Conservation (phyloP, 2,329 filamentous ascomycete genomes). For the Stylonectria norvegica region DNA sequence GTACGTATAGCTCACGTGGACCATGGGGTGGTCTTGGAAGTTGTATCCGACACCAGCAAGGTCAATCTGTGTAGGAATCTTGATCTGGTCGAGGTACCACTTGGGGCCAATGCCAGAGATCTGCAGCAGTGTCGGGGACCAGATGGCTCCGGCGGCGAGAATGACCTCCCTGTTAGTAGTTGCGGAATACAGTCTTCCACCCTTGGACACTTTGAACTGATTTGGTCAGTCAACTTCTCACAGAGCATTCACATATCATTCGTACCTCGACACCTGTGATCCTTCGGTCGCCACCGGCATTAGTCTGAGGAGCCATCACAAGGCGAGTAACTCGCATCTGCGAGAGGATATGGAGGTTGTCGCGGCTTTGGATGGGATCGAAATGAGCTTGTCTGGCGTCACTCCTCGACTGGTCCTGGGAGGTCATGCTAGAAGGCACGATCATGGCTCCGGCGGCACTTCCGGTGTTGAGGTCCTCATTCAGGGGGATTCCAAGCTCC, state of each 20-base stretch:
- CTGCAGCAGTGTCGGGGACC: conserved; percentile 12
- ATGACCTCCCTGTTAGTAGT: conserved; percentile 11
- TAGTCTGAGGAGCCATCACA: conserved; percentile 1
- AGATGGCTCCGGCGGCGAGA: conserved; percentile 11
- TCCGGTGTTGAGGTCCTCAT: conserved; percentile 11
- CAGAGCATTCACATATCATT: background rate
- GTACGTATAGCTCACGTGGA: conserved; percentile 9
- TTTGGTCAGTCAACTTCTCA: background rate
- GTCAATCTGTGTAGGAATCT: conserved; percentile 6
- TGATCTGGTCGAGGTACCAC: conserved; percentile 1
- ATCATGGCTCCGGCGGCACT: conserved; percentile 9
- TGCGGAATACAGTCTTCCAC: background rate
- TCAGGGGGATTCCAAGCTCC: conserved; percentile 11
- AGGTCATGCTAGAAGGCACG: conserved; percentile 14
- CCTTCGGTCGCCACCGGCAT: conserved; percentile 2
- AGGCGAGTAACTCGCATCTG: conserved; percentile 8
- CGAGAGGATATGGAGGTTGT: conserved; percentile 9
- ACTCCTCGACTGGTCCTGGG: conserved; percentile 6
- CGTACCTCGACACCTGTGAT: conserved; percentile 12
- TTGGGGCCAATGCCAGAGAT: conserved; percentile 11
- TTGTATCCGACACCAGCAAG: conserved; percentile 12
- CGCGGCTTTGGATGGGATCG: background rate
- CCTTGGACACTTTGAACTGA: conserved; percentile 4
- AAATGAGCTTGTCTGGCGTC: conserved; percentile 14
- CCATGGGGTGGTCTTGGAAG: conserved; percentile 14